Base-by-base conservation (phyloP, 2,329 filamentous ascomycete genomes). In the Hymenoscyphus scutula region DNA sequence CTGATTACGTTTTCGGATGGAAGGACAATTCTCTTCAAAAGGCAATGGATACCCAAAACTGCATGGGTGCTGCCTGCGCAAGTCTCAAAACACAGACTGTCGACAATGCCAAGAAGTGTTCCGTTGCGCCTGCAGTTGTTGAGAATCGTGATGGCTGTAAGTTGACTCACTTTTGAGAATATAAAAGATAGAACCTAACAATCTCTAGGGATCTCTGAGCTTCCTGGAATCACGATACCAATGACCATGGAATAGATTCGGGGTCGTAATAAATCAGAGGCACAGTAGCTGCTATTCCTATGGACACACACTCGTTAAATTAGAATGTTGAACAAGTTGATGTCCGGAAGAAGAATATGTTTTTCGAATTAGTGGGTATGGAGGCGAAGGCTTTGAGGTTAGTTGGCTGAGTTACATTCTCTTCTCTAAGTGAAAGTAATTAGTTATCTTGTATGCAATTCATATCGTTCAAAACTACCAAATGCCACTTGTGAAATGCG, bases 1-100 rank as follows among this genome's bases (percentile, higher is more conserved):
- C 79, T 32, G 80, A 82, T 71, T 82, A 82, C 70, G 72, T 82
- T 65, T 82, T 82, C 67, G 80, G 80, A 65, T 81, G 80, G 80
- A 77, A 81, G 70, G 78, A 75, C 63, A 74, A 81, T 69, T 73
- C 77, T 8, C 77, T 82, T 51, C 80, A 82, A 70, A 77, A 75
- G 72, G 78, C 78, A 69, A 80, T 81, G 79, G 78, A 81, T 72
- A 76, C 76, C 74, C 25, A 75, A 67, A 69, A 67, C 63, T 81
- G 79, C 74, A 78, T 79, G 70, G 77, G 80, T 56, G 78, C 81
- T 76, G 80, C 60, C 73, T 79, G 81, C 71, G 68, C 76, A 37
- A 68, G 69, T 25, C 75, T 82, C 70, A 78, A 76, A 61, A 77
- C 75, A 56, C 79, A 80, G 73, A 70, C 74, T 5, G 59, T 59